These are phyloP conservation scores for Picochlorum sp. DNA, from an alignment of 139 green algal genomes.

Conservation along the genomic window DNA sequence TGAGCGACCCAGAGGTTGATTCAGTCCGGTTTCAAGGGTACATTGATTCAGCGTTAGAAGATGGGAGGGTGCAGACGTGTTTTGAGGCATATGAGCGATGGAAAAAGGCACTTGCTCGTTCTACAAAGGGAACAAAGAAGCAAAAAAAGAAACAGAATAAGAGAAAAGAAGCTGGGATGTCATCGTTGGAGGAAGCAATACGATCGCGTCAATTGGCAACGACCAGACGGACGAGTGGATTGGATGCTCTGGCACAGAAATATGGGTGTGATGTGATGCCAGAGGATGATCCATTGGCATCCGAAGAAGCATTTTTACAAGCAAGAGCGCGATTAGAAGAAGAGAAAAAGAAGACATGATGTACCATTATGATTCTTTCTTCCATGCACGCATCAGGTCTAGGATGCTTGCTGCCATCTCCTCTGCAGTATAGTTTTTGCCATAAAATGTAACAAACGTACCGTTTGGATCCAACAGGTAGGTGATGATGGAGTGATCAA, in stretches of 20 bases:
- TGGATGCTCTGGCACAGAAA: constrained; percentile 22
- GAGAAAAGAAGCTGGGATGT: neutral
- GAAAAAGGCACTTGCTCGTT: constrained; percentile 16
- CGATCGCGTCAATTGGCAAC: constrained; percentile 20
- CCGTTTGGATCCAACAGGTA: constrained; percentile 85
- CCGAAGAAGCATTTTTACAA: constrained; percentile 43
- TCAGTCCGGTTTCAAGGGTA: constrained; percentile 72
- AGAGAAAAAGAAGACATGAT: constrained; percentile 1
- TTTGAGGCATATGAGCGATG: constrained; percentile 43
- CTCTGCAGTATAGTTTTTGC: constrained; percentile 18
- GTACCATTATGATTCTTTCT: neutral
- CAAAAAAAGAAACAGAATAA: constrained; percentile 2
- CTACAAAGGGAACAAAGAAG: neutral
- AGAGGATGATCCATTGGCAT: constrained; percentile 2
- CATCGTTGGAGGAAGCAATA: constrained; percentile 13
- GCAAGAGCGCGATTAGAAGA: constrained; percentile 17
- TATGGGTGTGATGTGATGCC: constrained; percentile 19
- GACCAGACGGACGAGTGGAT: constrained; percentile 16
- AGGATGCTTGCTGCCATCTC: constrained; percentile 10
- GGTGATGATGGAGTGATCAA: constrained; percentile 99
- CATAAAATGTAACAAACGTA: constrained; percentile 91
- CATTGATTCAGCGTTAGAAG: constrained; percentile 55
- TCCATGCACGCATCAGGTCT: neutral
- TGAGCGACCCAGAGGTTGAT: constrained; percentile 58
- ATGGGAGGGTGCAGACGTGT: constrained; percentile 26